Conservation (phyloP, 108 stramenopile genomes). For the Nitzschia putrida region DNA sequence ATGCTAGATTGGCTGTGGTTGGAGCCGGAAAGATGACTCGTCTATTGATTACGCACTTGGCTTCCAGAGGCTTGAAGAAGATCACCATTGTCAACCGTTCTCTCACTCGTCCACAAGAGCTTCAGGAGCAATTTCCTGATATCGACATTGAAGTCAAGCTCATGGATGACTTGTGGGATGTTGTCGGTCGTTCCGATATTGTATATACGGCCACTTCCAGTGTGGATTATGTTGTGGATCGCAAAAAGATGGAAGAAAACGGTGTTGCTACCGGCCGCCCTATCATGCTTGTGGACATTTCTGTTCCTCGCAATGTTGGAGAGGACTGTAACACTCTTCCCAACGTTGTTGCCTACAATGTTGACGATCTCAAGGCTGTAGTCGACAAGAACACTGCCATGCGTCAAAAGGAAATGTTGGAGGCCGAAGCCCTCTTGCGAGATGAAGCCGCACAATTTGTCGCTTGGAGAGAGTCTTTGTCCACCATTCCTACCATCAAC, state of each 20-base stretch:
- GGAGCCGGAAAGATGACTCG: conserved; percentile 99
- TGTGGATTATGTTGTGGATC: conserved; percentile 82
- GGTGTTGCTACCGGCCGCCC: conserved; percentile 73
- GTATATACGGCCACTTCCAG: conserved; percentile 94
- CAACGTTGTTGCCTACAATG: conserved; percentile 91
- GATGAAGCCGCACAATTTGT: conserved; percentile 89
- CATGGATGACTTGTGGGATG: conserved; percentile 90
- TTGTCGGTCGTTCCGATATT: conserved; percentile 87
- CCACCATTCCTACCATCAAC: conserved; percentile 94
- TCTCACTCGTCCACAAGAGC: conserved; percentile 71
- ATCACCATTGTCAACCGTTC: conserved; percentile 96
- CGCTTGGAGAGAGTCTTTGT: conserved; percentile 92
- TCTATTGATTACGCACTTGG: conserved; percentile 93
- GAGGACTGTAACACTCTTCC: conserved; percentile 80
- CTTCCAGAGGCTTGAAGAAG: conserved; percentile 88
- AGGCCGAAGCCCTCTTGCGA: conserved; percentile 87
- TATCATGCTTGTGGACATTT: conserved; percentile 96
- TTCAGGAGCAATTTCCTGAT: conserved; percentile 90
- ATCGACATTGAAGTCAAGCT: conserved; percentile 89
- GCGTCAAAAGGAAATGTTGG: conserved; percentile 97
- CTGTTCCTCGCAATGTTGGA: conserved; percentile 97
- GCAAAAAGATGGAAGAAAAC: conserved; percentile 77
- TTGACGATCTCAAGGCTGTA: conserved; percentile 97
- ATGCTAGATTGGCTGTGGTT: conserved; percentile 90
- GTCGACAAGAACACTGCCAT: conserved; percentile 97